Base-by-base conservation (phyloP, 2,329 filamentous ascomycete species). In the Neophaeococcomyces aloes region DNA sequence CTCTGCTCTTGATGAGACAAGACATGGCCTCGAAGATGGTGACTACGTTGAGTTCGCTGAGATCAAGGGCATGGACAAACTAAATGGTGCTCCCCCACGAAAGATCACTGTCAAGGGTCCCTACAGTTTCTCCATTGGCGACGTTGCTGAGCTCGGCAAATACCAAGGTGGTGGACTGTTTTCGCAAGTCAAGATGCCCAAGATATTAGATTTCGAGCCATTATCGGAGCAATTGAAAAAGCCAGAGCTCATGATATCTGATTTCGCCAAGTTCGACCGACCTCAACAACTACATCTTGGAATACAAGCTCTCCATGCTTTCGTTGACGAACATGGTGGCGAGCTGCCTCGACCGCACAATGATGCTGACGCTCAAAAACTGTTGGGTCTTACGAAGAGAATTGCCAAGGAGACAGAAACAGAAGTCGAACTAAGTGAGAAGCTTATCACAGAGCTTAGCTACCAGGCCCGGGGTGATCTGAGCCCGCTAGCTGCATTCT, bases 151-250 rank as follows among this genome's bases (percentile, higher is more conserved):
- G 4, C 73, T 95, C 29, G 91, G 91, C 29, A 74, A 84, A 57
- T 98, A 98, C 69, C 71, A 85, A 69, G 77, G 83, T 40, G 89
- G 89, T 36, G 91, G 91, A 48, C 76, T 94, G 47, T 98, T 84
- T 64, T 82, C 85, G 30, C 91, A 98, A 65, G 91, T 96, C 64
- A 98, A 96, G 75, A 95, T 95, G 89, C 91, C 91, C 39, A 94
- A 91, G 68, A 77, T 86, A 43, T 67, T 96, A 57, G 77, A 91
- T 61, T 98, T 96, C 67, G 85, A 94, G 68, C 72, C 79, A 31
- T 76, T 95, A 45, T 79, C 79, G 32, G 69, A 77, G 41, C 78
- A 94, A 48, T 65, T 95, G 45, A 86, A 86, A 65, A 83, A 86
- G 46, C 91, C 91, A 2, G 89, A 95, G 57, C 79, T 93, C 51